Conservation (phyloP, 2,329 filamentous ascomycete genomes). For the Fusarium luffae region DNA sequence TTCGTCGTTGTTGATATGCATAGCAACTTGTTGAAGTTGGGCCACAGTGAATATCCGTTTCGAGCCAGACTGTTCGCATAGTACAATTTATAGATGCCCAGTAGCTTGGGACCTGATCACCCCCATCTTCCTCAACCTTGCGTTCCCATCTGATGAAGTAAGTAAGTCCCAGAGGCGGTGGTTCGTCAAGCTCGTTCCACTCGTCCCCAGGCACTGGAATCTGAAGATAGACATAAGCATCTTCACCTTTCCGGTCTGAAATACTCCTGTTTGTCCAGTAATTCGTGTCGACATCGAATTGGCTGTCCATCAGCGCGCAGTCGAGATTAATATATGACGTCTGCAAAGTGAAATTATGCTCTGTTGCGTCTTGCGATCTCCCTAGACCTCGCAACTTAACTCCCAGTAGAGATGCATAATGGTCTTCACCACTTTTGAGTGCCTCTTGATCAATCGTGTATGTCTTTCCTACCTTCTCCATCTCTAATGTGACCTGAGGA, state of each 20-base stretch:
- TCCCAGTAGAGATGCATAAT: not conserved
- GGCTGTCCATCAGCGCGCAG: not conserved
- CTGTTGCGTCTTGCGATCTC: not conserved
- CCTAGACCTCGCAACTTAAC: not conserved
- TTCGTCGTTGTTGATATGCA: not conserved
- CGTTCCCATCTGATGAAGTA: not conserved
- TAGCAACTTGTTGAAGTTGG: not conserved
- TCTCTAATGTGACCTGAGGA: not conserved
- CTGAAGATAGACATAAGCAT: not conserved
- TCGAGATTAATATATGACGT: not conserved
- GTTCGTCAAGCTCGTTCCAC: rapidly evolving
- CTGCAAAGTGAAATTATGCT: not conserved
- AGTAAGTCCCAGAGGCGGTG: not conserved
- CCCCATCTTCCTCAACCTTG: not conserved
- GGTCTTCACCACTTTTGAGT: not conserved
- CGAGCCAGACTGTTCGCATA: not conserved
- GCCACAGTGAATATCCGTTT: not conserved
- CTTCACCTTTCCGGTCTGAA: not conserved
- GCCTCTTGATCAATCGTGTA: not conserved
- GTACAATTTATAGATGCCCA: not conserved
- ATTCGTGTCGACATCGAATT: not conserved
- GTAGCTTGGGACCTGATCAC: too few relatives aligned
- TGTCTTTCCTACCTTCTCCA: not conserved
- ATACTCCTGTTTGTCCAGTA: not conserved
- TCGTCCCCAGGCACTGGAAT: not conserved